Conservation (phyloP, 1,284 basidiomycete species). For the Ceratobasidium sp. region DNA sequence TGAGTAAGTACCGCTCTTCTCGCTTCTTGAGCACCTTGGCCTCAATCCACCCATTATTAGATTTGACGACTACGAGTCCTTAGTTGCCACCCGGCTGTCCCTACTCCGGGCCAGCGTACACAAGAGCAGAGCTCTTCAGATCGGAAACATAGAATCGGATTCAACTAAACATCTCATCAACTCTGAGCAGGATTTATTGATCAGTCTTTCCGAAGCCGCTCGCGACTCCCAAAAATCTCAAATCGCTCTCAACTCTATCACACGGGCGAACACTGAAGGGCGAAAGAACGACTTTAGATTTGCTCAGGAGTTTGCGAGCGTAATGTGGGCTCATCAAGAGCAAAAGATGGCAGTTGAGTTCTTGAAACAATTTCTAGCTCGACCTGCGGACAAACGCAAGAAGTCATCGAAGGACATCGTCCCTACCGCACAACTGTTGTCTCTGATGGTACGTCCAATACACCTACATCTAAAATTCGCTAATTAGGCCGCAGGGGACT, state of each 20-base stretch:
- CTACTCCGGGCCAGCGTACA: slow-evolving; percentile 73
- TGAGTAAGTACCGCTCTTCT: slow-evolving; percentile 59
- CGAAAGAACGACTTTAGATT: slow-evolving; percentile 61
- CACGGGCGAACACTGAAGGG: slow-evolving; percentile 57
- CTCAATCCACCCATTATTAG: slow-evolving; percentile 64
- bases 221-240: slow-evolving; percentile 74
- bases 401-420: neutral
- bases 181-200: slow-evolving; percentile 73
- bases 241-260: slow-evolving; percentile 84
- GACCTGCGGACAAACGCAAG: slow-evolving; percentile 1
- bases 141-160: slow-evolving; percentile 69
- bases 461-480: slow-evolving; percentile 56
- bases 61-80: slow-evolving; percentile 75
- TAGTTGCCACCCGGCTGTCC: slow-evolving; percentile 83
- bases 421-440: slow-evolving; percentile 54
- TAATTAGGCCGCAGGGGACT: slow-evolving; percentile 63
- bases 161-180: slow-evolving; percentile 61
- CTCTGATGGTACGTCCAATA: slow-evolving; percentile 45
- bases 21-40: slow-evolving; percentile 39
- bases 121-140: slow-evolving; percentile 70
- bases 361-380: slow-evolving; percentile 59
- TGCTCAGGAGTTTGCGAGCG: slow-evolving; percentile 79
- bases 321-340: slow-evolving; percentile 89
- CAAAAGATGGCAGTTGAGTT: slow-evolving; percentile 83
- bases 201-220: slow-evolving; percentile 77